Evolutionary conservation across 352 stramenopile species (phyloP), one percentile per base, ranked within the genome.

Genomic region (Pythium chondricola): DNA sequence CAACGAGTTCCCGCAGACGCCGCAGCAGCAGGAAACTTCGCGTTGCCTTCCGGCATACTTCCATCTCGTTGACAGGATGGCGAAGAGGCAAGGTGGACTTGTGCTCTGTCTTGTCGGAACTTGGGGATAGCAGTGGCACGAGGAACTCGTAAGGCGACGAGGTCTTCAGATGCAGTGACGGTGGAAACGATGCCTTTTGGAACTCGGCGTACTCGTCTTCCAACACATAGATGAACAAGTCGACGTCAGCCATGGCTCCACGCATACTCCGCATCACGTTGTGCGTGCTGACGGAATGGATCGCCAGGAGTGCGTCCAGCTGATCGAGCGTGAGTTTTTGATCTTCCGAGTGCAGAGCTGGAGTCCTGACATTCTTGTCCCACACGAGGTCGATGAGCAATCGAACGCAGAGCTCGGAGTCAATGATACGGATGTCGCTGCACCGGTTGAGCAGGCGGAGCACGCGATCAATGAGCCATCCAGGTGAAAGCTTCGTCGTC

Each of bases 231-330:
- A 91, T 69, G 32, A 91, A 91, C 16, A 88, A 45, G 47, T 90
- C 79, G 5, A 88, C 69, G 59, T 90, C 79, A 13, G 75, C 60
- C 79, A 90, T 88, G 0, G 68, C 62, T 18, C 79, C 79, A n/a
- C 74, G 72, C 74, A 90, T 90, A 55, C 75, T 90, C 43, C 85
- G 73, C 79, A 90, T 90, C 11, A 90, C 79, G 21, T 82, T 48
- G 35, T 88, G 72, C 10, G 79, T 74, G 45, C 69, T 80, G 20
- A 68, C 71, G 21, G 75, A 90, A 56, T 87, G 74, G 27, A 87
- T 67, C 7, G 79, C 63, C 25, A 77, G 63, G 0, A 90, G 60
- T 11, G 44, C 44, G 9, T 65, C 43, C 16, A 48, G 37, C 22
- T 67, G 58, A 17, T 58, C 52, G 2, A 13, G 16, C 10, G 48